phyloP scores from a whole-genome alignment of 2,329 filamentous ascomycete genomes.

The Microsporum audouinii region DNA sequence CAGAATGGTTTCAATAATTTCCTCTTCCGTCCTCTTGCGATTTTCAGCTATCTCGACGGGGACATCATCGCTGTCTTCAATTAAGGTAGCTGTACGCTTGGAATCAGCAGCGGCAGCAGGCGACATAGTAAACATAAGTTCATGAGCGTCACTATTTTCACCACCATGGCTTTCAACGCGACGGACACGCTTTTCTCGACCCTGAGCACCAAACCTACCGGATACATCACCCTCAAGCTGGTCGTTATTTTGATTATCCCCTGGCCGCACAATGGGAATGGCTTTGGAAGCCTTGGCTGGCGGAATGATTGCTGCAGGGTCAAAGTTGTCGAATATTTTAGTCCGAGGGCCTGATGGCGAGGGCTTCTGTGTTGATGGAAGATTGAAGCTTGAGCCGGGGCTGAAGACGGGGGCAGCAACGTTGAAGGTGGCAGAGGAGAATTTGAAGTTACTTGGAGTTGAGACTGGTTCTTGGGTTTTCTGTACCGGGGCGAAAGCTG shows the following conservation, averaged over 20 bases:
- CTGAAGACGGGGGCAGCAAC: constrained; percentile 68
- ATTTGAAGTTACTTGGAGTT: constrained; percentile 43
- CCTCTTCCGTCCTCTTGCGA: not conserved
- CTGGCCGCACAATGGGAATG: constrained; percentile 63
- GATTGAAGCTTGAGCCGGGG: constrained; percentile 37
- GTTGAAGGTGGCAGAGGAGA: constrained; percentile 59
- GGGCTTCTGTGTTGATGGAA: constrained; percentile 11
- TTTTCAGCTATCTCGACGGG: not conserved
- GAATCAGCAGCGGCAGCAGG: constrained; percentile 17
- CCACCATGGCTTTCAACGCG: constrained; percentile 36
- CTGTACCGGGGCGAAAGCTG: constrained; percentile 53
- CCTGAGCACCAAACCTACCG: constrained; percentile 52
- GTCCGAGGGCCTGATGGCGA: constrained; percentile 13
- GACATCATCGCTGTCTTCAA: constrained; percentile 26
- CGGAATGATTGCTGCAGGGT: constrained; percentile 51
- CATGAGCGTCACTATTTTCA: constrained; percentile 60
- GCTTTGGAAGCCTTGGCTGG: constrained; percentile 66
- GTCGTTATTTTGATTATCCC: constrained; percentile 32
- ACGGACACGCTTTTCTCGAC: constrained; percentile 64
- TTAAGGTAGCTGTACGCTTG: constrained; percentile 18
- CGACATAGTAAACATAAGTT: constrained; percentile 57
- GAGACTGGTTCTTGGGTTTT: constrained; percentile 15
- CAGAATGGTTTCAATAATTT: not conserved
- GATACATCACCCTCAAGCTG: constrained; percentile 45
- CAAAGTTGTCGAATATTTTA: constrained; percentile 59